Evolutionary conservation across 1,139 yeast genomes (phyloP).

Genomic region (Suhomyces anneliseae): DNA sequence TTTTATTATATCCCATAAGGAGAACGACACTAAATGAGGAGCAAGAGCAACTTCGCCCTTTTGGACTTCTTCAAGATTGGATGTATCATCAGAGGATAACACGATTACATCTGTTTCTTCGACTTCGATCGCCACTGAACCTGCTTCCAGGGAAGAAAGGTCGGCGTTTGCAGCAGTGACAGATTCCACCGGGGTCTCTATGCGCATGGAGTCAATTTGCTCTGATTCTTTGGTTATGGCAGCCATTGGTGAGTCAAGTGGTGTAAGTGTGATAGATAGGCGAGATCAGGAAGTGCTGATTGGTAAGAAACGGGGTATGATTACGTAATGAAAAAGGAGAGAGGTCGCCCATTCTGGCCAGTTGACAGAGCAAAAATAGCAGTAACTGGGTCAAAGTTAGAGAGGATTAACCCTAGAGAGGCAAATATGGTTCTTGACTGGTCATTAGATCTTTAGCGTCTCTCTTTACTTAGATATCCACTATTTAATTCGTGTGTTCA

Average conservation of each 20-base stretch:
- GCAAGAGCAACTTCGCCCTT: background rate
- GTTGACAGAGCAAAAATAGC: no score
- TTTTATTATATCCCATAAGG: slow-evolving; percentile 37
- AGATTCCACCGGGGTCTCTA: background rate
- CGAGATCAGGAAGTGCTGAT: background rate
- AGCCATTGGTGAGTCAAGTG: background rate
- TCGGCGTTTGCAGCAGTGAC: background rate
- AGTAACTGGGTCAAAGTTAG: no score
- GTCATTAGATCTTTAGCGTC: no score
- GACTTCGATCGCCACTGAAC: background rate
- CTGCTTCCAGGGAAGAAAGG: background rate
- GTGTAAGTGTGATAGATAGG: background rate
- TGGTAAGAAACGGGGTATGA: background rate
- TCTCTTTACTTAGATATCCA: no score
- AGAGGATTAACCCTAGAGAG: no score
- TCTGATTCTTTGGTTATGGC: slow-evolving; percentile 3
- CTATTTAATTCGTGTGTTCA: no score
- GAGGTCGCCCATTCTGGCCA: background rate
- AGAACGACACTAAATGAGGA: slow-evolving; percentile 3
- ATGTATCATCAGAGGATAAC: slow-evolving; percentile 5
- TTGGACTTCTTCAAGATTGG: slow-evolving; percentile 2
- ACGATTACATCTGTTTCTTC: slow-evolving; percentile 5
- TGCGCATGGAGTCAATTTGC: background rate
- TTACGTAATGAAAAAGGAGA: background rate
- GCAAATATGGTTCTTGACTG: no score